phyloP scores from a whole-genome alignment of 1,284 basidiomycete species.

The Ganoderma lucidum region DNA sequence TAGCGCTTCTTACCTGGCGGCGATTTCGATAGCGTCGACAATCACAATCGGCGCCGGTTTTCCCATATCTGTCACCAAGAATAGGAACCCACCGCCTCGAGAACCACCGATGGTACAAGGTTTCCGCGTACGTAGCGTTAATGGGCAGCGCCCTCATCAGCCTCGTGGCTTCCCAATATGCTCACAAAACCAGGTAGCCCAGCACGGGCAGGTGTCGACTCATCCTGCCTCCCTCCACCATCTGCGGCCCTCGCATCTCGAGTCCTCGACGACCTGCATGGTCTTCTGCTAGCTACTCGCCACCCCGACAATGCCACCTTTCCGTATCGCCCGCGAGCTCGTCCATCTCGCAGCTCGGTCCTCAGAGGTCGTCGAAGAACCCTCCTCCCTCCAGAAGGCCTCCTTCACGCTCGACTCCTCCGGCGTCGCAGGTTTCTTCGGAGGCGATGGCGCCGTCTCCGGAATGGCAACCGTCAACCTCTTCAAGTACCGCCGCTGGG shows the following conservation, averaged over 20 bases:
- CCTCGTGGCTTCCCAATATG: neutral
- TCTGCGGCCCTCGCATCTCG: neutral
- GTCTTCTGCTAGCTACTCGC: neutral
- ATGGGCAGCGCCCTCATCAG: neutral
- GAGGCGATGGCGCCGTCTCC: conserved; percentile 19
- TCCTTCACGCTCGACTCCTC: conserved; percentile 20
- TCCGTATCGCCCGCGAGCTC: neutral
- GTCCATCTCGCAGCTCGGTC: neutral
- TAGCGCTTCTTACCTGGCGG: neutral
- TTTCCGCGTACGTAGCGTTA: neutral
- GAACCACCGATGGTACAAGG: neutral
- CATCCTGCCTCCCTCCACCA: neutral
- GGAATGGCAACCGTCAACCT: conserved; percentile 21
- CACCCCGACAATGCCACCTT: conserved; percentile 5
- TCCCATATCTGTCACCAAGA: conserved; percentile 1
- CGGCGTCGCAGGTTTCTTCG: conserved; percentile 24
- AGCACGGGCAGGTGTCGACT: neutral
- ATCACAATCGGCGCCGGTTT: neutral
- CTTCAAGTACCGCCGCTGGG: conserved; percentile 14
- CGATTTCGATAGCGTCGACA: neutral
- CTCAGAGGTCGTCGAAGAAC: neutral
- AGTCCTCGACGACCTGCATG: neutral
- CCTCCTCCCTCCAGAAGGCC: neutral
- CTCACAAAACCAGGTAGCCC: neutral
- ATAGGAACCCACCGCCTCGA: neutral